These are phyloP conservation scores for Lathyrus aphaca DNA, from an alignment of 306 rosid species.

Conservation along the genomic window DNA sequence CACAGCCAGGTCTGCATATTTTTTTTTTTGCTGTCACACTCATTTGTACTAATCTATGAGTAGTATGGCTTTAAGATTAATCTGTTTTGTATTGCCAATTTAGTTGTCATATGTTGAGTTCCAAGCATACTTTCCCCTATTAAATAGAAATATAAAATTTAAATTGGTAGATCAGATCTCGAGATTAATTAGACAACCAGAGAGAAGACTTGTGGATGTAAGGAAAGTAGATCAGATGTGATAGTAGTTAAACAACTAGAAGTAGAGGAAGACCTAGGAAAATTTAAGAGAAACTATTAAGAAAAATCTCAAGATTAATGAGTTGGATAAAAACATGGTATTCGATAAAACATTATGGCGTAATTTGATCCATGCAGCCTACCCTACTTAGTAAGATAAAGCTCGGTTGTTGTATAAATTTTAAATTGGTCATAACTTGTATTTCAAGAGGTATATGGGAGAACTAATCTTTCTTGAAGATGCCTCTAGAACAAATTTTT, in stretches of 20 bases:
- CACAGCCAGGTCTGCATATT: slow-evolving; percentile 83
- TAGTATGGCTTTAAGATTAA: slow-evolving; percentile 15
- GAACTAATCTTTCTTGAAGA: slow-evolving; percentile 17
- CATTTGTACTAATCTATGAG: slow-evolving; percentile 29
- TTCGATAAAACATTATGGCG: too few relatives aligned
- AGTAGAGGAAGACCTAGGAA: too few relatives aligned
- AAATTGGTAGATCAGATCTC: not conserved
- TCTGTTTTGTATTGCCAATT: slow-evolving; percentile 17
- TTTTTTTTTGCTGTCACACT: slow-evolving; percentile 32
- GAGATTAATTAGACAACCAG: too few relatives aligned
- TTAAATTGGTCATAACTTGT: slow-evolving; percentile 13
- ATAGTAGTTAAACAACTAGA: too few relatives aligned
- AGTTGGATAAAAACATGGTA: too few relatives aligned
- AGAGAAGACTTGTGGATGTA: too few relatives aligned
- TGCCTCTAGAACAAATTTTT: slow-evolving; percentile 6
- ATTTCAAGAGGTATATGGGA: slow-evolving; percentile 5
- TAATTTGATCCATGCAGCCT: too few relatives aligned
- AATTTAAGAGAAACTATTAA: too few relatives aligned
- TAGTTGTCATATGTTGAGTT: slow-evolving; percentile 21
- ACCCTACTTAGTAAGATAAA: too few relatives aligned
- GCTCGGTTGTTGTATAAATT: not conserved
- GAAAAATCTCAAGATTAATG: too few relatives aligned
- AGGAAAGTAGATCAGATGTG: too few relatives aligned
- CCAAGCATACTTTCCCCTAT: slow-evolving; percentile 4
- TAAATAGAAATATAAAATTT: slow-evolving; percentile 3